A percentile compares a stretch with the other conserved stretches of the same genome.
Evolutionary conservation across 768 basidiomycete genomes (phyloP).

Genomic region (Panaeolus cyanescens): DNA sequence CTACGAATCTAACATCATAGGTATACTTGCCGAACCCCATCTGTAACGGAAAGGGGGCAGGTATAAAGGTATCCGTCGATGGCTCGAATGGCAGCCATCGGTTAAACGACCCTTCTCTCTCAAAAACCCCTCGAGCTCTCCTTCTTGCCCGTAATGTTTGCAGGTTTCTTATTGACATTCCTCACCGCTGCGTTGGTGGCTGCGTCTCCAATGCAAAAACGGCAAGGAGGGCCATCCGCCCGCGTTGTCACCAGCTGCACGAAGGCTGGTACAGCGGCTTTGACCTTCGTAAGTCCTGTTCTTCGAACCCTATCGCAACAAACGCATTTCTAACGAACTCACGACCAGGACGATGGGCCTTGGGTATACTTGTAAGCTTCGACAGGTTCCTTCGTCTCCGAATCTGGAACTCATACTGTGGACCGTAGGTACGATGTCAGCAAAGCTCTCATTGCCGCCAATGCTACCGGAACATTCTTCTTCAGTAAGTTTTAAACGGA

Average conservation of each 20-base stretch:
- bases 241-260: constrained; percentile 37
- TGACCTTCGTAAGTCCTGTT: constrained; percentile 40
- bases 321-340: not conserved
- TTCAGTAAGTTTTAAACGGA: constrained; percentile 27
- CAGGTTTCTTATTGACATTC: constrained; percentile 12
- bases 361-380: constrained; percentile 35
- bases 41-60: not conserved
- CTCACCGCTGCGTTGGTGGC: constrained; percentile 13
- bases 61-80: not conserved
- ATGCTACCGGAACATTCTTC: constrained; percentile 42
- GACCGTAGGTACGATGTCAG: constrained; percentile 29
- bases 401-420: not conserved
- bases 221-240: constrained; percentile 22
- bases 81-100: not conserved
- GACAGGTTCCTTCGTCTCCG: not conserved
- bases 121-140: not conserved
- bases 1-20: not conserved
- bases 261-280: constrained; percentile 39
- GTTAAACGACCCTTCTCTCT: not conserved
- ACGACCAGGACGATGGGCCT: constrained; percentile 49
- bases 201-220: constrained; percentile 18
- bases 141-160: constrained; percentile 14
- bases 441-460: constrained; percentile 28
- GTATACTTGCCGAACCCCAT: not conserved
- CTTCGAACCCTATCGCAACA: not conserved